Percentiles rank a stretch among this genome's conserved stretches.
Evolutionary conservation across 1,139 yeast genomes (phyloP).

Genomic region (Kluyveromyces sp.): DNA sequence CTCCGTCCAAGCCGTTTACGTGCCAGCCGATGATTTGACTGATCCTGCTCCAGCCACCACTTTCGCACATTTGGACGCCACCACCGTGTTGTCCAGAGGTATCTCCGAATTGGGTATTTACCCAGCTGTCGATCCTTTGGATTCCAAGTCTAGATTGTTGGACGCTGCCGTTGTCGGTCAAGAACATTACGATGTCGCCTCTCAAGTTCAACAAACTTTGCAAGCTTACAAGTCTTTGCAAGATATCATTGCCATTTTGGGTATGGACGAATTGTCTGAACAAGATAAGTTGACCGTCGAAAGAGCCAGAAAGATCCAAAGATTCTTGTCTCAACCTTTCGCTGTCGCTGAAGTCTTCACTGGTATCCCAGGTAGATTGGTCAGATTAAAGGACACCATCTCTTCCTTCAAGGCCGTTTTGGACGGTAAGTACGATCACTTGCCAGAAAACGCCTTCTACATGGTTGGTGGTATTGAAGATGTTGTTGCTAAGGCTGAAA

Average conservation of each 20-base stretch:
- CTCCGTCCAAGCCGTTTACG: conserved; percentile 99
- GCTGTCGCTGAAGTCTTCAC: conserved; percentile 99
- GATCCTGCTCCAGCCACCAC: conserved; percentile 99
- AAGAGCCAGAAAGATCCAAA: conserved; percentile 99
- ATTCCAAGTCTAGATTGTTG: conserved; percentile 97
- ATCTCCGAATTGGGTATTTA: conserved; percentile 99
- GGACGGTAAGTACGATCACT: conserved; percentile 96
- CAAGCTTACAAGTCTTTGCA: conserved; percentile 99
- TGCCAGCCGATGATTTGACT: conserved; percentile 99
- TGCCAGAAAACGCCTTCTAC: conserved; percentile 99
- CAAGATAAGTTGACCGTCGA: conserved; percentile 97
- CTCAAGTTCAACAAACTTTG: conserved; percentile 93
- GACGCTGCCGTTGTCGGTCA: conserved; percentile 96
- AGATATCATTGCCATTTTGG: conserved; percentile 99
- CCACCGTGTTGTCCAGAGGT: conserved; percentile 99
- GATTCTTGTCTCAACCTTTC: conserved; percentile 99
- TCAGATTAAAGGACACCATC: conserved; percentile 91
- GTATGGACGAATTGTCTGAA: conserved; percentile 99
- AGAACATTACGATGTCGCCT: conserved; percentile 96
- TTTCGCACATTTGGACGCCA: conserved; percentile 99
- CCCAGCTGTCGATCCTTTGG: conserved; percentile 99
- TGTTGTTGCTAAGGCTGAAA: conserved; percentile 97
- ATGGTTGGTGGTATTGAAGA: conserved; percentile 99
- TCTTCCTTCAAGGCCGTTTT: conserved; percentile 93
- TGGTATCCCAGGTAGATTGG: conserved; percentile 98